Conservation (phyloP, 1,284 basidiomycete genomes). For the Ceratobasidium sp. region DNA sequence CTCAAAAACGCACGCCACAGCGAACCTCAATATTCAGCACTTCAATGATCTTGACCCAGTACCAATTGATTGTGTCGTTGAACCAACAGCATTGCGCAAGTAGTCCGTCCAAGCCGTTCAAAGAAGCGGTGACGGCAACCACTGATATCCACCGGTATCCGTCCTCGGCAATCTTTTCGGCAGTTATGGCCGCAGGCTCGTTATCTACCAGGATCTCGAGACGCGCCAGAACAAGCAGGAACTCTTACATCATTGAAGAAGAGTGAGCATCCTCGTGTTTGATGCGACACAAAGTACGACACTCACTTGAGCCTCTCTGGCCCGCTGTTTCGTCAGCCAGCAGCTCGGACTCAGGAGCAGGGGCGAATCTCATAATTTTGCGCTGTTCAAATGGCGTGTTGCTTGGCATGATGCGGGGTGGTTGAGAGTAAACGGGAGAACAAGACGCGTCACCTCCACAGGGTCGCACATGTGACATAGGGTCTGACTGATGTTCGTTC, state of each 20-base stretch:
- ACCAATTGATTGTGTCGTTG: conserved; percentile 15
- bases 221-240: background rate
- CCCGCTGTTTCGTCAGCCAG: background rate
- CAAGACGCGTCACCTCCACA: background rate
- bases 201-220: background rate
- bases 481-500: too few relatives aligned
- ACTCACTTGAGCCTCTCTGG: too few relatives aligned
- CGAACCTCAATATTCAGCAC: background rate
- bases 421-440: background rate
- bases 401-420: background rate
- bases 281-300: too few relatives aligned
- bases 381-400: background rate
- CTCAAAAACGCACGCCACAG: background rate
- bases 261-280: background rate
- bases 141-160: background rate
- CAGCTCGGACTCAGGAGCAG: background rate
- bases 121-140: background rate
- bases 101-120: background rate
- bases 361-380: background rate
- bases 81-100: conserved; percentile 13
- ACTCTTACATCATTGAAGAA: too few relatives aligned
- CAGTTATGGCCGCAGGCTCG: background rate
- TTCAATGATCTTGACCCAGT: conserved; percentile 2
- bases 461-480: background rate
- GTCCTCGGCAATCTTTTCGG: background rate